These are phyloP conservation scores for Starmerella powellii DNA, from an alignment of 805 yeast species.

Conservation along the genomic window DNA sequence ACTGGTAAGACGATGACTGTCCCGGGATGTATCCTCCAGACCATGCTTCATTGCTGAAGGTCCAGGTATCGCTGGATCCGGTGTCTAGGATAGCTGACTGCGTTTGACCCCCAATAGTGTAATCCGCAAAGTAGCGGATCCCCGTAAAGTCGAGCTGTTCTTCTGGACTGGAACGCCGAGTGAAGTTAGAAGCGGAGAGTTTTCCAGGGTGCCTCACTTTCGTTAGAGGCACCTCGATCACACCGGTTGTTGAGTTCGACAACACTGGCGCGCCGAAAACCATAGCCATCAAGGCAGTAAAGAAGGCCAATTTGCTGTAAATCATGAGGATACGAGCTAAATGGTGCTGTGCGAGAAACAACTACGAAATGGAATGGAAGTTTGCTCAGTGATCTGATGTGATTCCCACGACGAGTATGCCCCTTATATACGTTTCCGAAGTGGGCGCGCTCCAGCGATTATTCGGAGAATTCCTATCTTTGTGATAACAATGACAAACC, in stretches of 20 bases:
- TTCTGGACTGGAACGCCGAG: not conserved
- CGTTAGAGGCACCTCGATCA: not conserved
- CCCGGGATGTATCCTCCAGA: slow-evolving; percentile 22
- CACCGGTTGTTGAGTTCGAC: not conserved
- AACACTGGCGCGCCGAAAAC: slow-evolving; percentile 1
- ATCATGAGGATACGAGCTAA: too few relatives aligned
- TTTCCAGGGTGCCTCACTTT: too few relatives aligned
- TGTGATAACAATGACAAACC: too few relatives aligned
- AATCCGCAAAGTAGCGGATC: slow-evolving; percentile 19
- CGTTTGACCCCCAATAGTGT: slow-evolving; percentile 38
- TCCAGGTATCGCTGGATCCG: slow-evolving; percentile 61
- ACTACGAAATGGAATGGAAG: too few relatives aligned
- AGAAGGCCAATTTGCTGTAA: not conserved
- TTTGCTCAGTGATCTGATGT: too few relatives aligned
- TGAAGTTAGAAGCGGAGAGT: too few relatives aligned
- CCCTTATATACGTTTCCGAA: too few relatives aligned
- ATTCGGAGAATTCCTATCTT: too few relatives aligned
- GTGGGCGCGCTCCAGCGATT: too few relatives aligned
- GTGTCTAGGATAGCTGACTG: slow-evolving; percentile 46
- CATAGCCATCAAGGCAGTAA: not conserved
- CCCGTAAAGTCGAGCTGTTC: slow-evolving; percentile 4
- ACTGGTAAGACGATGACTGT: slow-evolving; percentile 20
- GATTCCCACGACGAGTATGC: too few relatives aligned
- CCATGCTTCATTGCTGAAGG: slow-evolving; percentile 28
- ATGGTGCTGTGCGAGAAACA: too few relatives aligned